Percentiles rank a stretch among this genome's conserved stretches.
These are phyloP conservation scores for Monosporascus sp. DNA, from an alignment of 2,329 filamentous ascomycete species.

Conservation along the genomic window DNA sequence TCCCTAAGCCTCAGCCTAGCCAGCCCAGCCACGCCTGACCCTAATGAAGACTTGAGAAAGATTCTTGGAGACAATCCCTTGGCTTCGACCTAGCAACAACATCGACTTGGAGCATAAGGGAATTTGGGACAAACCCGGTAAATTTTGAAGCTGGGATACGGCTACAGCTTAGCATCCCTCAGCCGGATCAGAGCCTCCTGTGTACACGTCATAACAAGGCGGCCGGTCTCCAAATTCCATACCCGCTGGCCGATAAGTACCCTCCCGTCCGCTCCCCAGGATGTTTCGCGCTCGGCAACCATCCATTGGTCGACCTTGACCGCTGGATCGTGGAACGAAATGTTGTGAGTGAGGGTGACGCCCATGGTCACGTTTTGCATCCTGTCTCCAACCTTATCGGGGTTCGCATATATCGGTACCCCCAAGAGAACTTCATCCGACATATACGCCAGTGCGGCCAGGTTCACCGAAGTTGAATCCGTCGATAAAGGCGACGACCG, in stretches of 20 bases:
- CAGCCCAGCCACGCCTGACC: no score
- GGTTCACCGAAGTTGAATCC: background rate
- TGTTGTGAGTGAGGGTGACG: slow-evolving; percentile 6
- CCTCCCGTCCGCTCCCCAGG: slow-evolving; percentile 11
- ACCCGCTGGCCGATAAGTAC: slow-evolving; percentile 8
- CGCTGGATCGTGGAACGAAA: slow-evolving; percentile 10
- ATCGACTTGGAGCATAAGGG: no score
- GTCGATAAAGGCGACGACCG: background rate
- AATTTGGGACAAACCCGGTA: no score
- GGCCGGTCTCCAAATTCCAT: slow-evolving; percentile 7
- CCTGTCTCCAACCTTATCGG: background rate
- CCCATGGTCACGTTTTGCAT: slow-evolving; percentile 2
- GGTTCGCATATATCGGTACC: background rate
- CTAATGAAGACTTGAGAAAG: no score
- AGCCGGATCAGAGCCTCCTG: slow-evolving; percentile 11
- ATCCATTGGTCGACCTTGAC: slow-evolving; percentile 9
- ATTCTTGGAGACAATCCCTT: no score
- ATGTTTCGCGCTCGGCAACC: slow-evolving; percentile 7
- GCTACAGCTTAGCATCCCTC: slow-evolving; percentile 3
- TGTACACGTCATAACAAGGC: slow-evolving; percentile 5
- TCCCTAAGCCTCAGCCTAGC: no score
- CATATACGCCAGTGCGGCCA: slow-evolving; percentile 1
- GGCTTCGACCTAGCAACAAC: no score
- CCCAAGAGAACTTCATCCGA: slow-evolving; percentile 1
- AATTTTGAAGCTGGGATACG: no score